Conservation (phyloP, 345 rosid genomes). For the Pistacia vera region DNA sequence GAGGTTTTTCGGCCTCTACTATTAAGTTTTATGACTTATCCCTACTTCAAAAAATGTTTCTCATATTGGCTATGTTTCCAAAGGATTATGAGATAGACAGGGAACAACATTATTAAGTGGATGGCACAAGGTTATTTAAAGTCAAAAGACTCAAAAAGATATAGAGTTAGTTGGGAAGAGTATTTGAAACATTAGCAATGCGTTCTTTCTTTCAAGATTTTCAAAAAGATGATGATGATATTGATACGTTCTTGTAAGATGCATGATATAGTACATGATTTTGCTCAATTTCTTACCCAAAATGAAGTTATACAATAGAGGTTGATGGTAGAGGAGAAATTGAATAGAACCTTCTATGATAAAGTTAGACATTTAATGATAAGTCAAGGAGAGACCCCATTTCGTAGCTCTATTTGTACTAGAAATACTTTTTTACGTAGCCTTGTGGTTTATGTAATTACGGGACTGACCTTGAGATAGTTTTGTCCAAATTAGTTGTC, state of each 20-base stretch:
- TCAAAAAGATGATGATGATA: background rate
- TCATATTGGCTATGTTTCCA: background rate
- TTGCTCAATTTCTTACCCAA: background rate
- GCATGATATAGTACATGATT: conserved; percentile 11
- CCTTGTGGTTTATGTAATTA: background rate
- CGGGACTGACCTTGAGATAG: no score
- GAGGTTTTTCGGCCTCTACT: background rate
- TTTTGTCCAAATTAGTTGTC: background rate
- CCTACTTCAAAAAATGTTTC: no score
- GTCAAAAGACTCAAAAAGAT: no score
- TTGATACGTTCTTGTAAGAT: background rate
- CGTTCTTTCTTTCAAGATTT: conserved; percentile 2
- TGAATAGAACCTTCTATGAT: background rate
- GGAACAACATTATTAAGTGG: no score
- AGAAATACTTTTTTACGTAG: background rate
- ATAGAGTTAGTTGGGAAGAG: no score
- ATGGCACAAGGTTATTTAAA: no score
- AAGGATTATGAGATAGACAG: background rate
- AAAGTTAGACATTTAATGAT: background rate
- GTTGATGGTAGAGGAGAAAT: no score
- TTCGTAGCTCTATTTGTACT: background rate
- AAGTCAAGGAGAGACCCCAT: background rate
- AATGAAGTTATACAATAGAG: background rate
- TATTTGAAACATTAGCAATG: background rate
- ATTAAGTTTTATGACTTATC: no score